A percentile compares a stretch with the other conserved stretches of the same genome.
Evolutionary conservation across 805 yeast species (phyloP).

Genomic region (Candida sphagnicola): DNA sequence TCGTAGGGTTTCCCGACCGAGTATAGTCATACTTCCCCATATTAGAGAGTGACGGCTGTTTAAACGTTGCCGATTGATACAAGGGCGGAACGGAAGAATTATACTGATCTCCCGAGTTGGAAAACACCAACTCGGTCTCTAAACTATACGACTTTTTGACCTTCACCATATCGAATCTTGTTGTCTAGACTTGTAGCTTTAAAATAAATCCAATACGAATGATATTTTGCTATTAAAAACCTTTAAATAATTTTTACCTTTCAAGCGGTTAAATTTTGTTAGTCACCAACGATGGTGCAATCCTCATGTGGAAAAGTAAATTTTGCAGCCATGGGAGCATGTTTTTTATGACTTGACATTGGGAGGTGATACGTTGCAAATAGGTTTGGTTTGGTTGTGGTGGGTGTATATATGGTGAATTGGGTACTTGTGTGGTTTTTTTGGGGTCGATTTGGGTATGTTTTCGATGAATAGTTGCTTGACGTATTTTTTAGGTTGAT

Average conservation of each 20-base stretch:
- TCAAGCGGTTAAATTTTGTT: background rate
- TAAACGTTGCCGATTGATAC: conserved; percentile 93
- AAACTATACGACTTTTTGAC: conserved; percentile 42
- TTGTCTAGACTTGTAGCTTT: background rate
- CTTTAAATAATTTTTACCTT: too few species aligned
- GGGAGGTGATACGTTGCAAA: too few species aligned
- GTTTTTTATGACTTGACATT: too few species aligned
- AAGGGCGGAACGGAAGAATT: conserved; percentile 83
- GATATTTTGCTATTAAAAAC: too few species aligned
- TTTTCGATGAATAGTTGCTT: too few species aligned
- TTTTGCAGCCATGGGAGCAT: background rate
- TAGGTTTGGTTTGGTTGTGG: too few species aligned
- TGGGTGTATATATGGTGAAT: too few species aligned
- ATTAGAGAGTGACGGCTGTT: conserved; percentile 65
- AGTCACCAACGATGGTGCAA: conserved; percentile 5
- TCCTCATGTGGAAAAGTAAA: conserved; percentile 1
- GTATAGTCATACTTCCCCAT: conserved; percentile 77
- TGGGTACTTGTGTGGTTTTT: too few species aligned
- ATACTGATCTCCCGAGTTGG: conserved; percentile 61
- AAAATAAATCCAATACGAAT: too few species aligned
- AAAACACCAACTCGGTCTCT: conserved; percentile 68
- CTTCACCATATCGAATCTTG: background rate
- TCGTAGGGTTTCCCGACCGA: conserved; percentile 90
- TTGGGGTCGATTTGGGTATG: too few species aligned
- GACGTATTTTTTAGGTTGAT: too few species aligned